Conservation (phyloP, 108 stramenopile species). For the Epithemia pelagica region DNA sequence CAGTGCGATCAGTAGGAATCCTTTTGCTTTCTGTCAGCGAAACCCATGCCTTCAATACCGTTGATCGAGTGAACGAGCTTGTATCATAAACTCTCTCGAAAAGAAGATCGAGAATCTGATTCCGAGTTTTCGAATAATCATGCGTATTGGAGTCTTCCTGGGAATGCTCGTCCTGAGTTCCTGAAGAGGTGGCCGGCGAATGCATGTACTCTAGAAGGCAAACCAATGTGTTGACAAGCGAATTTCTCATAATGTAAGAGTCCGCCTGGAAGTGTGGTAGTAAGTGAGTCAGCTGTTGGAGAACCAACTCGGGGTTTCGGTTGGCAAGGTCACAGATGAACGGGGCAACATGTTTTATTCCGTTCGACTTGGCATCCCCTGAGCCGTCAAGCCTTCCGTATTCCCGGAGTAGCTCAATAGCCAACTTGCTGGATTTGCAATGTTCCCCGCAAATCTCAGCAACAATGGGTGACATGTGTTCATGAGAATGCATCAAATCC, state of each 20-base stretch:
- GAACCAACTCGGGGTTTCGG: constrained; percentile 49
- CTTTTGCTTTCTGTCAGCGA: constrained; percentile 50
- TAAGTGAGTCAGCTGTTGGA: constrained; percentile 51
- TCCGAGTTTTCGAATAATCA: constrained; percentile 45
- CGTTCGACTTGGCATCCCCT: constrained; percentile 55
- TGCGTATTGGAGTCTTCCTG: constrained; percentile 5
- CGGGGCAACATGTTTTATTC: constrained; percentile 71
- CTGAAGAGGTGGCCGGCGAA: background rate
- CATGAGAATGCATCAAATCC: constrained; percentile 80
- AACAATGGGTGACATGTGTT: constrained; percentile 70
- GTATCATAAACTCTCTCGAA: constrained; percentile 66
- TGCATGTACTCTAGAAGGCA: constrained; percentile 44
- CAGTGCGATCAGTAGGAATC: constrained; percentile 66
- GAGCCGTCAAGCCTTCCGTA: constrained; percentile 58
- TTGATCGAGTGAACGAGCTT: constrained; percentile 74
- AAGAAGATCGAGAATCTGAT: constrained; percentile 79
- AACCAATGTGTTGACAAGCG: constrained; percentile 67
- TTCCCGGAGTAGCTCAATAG: constrained; percentile 62
- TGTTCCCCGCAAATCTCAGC: constrained; percentile 52
- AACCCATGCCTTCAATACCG: constrained; percentile 81
- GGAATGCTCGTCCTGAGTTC: constrained; percentile 22
- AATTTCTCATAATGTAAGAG: constrained; percentile 66
- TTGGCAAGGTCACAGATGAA: constrained; percentile 66
- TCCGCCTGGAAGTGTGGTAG: constrained; percentile 73
- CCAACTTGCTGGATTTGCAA: constrained; percentile 28